phyloP scores from a whole-genome alignment of 1,284 basidiomycete genomes.

The Fistulina hepatica region DNA sequence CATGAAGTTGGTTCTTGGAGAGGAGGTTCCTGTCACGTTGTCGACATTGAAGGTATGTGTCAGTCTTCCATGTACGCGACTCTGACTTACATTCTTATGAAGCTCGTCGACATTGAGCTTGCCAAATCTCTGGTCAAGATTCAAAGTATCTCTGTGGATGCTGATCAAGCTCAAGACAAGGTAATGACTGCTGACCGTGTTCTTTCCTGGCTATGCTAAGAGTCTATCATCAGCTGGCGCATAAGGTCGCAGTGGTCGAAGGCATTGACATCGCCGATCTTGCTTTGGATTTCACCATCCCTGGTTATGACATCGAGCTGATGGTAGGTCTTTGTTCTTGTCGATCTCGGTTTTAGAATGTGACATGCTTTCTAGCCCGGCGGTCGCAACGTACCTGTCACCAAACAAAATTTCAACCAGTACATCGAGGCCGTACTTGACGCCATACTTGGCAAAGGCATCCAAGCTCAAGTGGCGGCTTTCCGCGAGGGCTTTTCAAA shows the following conservation, averaged over 20 bases:
- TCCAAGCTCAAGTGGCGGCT: conserved; percentile 66
- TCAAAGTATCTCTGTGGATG: conserved; percentile 41
- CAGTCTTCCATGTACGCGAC: conserved; percentile 4
- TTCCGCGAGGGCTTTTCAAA: conserved; percentile 88
- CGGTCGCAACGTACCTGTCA: conserved; percentile 72
- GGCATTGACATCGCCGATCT: conserved; percentile 75
- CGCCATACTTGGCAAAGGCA: conserved; percentile 70
- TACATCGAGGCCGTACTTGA: conserved; percentile 80
- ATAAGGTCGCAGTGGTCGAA: conserved; percentile 48
- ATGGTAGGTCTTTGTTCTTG: conserved; percentile 38
- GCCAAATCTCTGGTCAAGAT: conserved; percentile 82
- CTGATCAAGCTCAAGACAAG: conserved; percentile 39
- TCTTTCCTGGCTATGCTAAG: not conserved
- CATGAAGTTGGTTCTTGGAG: conserved; percentile 78
- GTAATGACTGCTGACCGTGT: conserved; percentile 21
- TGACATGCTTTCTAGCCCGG: conserved; percentile 39
- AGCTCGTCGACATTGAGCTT: conserved; percentile 76
- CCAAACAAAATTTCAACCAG: conserved; percentile 77
- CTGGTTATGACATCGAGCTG: conserved; percentile 90
- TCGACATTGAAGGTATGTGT: conserved; percentile 63
- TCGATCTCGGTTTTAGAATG: conserved; percentile 2
- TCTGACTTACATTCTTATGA: conserved; percentile 9
- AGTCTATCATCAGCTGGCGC: conserved; percentile 30
- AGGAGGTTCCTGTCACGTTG: conserved; percentile 74
- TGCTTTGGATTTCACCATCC: conserved; percentile 90